Percentiles rank a stretch among this genome's conserved stretches.
These are phyloP conservation scores for Collybiopsis confluens DNA, from an alignment of 768 basidiomycete genomes.

Conservation along the genomic window DNA sequence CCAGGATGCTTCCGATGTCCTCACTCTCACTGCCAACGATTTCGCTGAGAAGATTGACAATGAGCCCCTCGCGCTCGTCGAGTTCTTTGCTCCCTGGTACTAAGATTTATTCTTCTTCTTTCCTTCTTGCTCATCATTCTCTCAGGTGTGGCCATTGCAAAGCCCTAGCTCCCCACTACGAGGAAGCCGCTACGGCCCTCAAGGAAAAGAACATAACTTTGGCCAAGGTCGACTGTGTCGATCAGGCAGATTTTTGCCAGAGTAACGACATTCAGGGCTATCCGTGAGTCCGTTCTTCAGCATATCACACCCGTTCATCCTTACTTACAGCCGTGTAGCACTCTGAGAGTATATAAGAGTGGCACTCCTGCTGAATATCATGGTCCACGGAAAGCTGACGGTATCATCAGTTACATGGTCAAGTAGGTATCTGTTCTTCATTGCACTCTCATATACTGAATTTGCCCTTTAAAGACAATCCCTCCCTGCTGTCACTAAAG, in stretches of 20 bases:
- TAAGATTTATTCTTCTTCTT: background rate
- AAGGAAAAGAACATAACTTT: slow-evolving; percentile 88
- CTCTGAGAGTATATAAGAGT: slow-evolving; percentile 87
- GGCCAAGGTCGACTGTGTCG: slow-evolving; percentile 97
- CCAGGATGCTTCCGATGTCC: slow-evolving; percentile 69
- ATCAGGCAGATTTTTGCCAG: slow-evolving; percentile 88
- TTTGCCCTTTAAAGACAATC: slow-evolving; percentile 67
- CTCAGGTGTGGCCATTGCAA: slow-evolving; percentile 94
- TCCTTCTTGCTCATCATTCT: background rate
- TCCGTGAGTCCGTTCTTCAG: slow-evolving; percentile 63
- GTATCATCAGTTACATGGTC: slow-evolving; percentile 94
- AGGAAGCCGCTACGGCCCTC: slow-evolving; percentile 88
- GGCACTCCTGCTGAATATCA: slow-evolving; percentile 77
- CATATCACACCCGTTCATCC: background rate
- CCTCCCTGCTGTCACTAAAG: slow-evolving; percentile 85
- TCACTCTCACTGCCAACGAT: slow-evolving; percentile 63
- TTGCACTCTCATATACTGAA: slow-evolving; percentile 15
- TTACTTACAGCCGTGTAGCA: slow-evolving; percentile 38
- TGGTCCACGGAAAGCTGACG: slow-evolving; percentile 91
- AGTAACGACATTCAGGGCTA: slow-evolving; percentile 87
- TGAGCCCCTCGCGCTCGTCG: slow-evolving; percentile 80
- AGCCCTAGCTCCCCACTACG: slow-evolving; percentile 89
- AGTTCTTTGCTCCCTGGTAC: slow-evolving; percentile 92
- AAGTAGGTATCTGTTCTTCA: slow-evolving; percentile 54
- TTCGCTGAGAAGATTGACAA: slow-evolving; percentile 64